phyloP scores from a whole-genome alignment of 495 filamentous ascomycete genomes.

The Neurospora cerealis region DNA sequence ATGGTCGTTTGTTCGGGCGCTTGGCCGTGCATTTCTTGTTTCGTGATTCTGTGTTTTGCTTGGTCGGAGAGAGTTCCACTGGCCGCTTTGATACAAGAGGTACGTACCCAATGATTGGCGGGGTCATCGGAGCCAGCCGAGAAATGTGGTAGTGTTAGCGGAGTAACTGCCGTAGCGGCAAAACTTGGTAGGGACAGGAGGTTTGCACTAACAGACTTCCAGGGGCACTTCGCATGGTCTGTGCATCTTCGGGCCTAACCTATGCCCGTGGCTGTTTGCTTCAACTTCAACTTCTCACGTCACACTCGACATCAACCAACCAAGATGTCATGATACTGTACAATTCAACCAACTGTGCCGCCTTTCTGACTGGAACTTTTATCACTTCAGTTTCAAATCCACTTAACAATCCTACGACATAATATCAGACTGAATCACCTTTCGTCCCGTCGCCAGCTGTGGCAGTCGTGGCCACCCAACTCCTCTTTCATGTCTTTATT shows the following conservation, averaged over 20 bases:
- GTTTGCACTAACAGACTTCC: background rate
- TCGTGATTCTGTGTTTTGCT: background rate
- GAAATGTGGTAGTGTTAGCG: background rate
- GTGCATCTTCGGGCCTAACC: background rate
- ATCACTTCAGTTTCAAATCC: background rate
- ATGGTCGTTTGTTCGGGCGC: background rate
- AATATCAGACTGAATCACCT: background rate
- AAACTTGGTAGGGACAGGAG: background rate
- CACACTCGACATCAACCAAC: background rate
- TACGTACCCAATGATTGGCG: background rate
- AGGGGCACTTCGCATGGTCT: background rate
- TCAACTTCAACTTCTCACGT: background rate
- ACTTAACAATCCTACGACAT: background rate
- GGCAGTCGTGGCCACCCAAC: background rate
- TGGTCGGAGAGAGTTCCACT: background rate
- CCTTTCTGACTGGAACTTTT: background rate
- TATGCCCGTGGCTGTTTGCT: background rate
- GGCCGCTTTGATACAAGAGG: background rate
- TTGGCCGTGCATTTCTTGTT: background rate
- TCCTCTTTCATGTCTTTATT: background rate
- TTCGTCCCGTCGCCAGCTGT: background rate
- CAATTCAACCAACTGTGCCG: background rate
- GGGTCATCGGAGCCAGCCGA: background rate
- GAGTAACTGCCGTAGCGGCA: background rate
- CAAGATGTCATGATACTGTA: background rate